These are phyloP conservation scores for Ceratobasidium sp. DNA, from an alignment of 1,284 basidiomycete species.

Conservation along the genomic window DNA sequence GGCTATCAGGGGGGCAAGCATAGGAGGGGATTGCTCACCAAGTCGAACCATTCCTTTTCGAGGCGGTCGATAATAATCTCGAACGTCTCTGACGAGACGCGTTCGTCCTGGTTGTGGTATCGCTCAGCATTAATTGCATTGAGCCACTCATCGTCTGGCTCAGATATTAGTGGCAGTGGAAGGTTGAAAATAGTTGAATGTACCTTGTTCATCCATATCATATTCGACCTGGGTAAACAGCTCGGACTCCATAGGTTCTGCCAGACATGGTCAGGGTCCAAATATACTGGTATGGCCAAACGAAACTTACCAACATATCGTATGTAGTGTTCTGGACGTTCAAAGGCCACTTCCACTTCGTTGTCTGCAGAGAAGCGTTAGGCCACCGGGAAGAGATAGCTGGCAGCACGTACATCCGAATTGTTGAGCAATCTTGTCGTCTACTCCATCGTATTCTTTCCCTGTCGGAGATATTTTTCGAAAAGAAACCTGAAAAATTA, in stretches of 20 bases:
- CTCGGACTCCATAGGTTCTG: constrained; percentile 94
- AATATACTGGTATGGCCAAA: neutral
- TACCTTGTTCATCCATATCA: constrained; percentile 99
- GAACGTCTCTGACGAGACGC: constrained; percentile 86
- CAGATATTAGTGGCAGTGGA: constrained; percentile 34
- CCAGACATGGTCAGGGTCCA: neutral
- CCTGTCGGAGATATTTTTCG: constrained; percentile 18
- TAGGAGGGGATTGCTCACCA: constrained; percentile 64
- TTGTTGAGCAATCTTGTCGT: constrained; percentile 38
- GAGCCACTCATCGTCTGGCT: constrained; percentile 94
- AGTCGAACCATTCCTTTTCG: constrained; percentile 99
- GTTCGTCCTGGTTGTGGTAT: constrained; percentile 78
- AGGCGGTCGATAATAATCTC: constrained; percentile 97
- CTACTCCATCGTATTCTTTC: constrained; percentile 38
- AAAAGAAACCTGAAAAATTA: constrained; percentile 27
- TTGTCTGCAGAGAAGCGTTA: constrained; percentile 5
- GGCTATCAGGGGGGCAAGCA: neutral
- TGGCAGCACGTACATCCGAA: constrained; percentile 16
- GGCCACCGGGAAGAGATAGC: neutral
- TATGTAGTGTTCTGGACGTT: constrained; percentile 86
- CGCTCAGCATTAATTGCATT: constrained; percentile 86
- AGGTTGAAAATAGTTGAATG: constrained; percentile 46
- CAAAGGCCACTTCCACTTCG: constrained; percentile 61
- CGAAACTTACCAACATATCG: constrained; percentile 79
- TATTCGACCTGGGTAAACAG: constrained; percentile 96